Evolutionary conservation across 306 rosid species (phyloP).

Genomic region (Casuarina cunninghamiana): DNA sequence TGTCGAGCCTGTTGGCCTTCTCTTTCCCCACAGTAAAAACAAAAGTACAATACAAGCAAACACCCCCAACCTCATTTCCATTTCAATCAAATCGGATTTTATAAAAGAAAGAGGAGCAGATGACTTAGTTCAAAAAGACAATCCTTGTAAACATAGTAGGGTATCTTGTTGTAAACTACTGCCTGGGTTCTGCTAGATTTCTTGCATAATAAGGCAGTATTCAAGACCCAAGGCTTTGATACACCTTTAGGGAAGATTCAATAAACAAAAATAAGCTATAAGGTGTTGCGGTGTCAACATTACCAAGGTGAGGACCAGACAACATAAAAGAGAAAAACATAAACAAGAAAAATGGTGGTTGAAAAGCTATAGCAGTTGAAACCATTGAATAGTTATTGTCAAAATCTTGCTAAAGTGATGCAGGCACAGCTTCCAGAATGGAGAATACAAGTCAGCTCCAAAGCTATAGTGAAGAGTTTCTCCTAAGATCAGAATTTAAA

Average conservation of each 20-base stretch:
- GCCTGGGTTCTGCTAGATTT: neutral
- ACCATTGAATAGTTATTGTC: neutral
- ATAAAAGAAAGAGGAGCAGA: neutral
- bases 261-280: neutral
- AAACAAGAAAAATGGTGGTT: neutral
- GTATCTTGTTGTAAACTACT: neutral
- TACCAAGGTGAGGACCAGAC: neutral
- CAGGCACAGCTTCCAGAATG: neutral
- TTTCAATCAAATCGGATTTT: neutral
- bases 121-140: neutral
- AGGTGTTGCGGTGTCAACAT: neutral
- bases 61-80: neutral
- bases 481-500: neutral
- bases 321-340: neutral
- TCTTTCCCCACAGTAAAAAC: neutral
- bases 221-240: neutral
- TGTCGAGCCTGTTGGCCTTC: neutral
- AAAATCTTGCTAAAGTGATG: neutral
- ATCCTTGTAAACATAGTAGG: neutral
- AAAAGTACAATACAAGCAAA: neutral
- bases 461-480: neutral
- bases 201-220: neutral
- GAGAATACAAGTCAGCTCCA: neutral
- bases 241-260: neutral
- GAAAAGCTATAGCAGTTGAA: neutral